Evolutionary conservation across 495 filamentous ascomycete genomes (phyloP), one percentile per base, ranked within the genome.

Genomic region (Filosporella fistucella): DNA sequence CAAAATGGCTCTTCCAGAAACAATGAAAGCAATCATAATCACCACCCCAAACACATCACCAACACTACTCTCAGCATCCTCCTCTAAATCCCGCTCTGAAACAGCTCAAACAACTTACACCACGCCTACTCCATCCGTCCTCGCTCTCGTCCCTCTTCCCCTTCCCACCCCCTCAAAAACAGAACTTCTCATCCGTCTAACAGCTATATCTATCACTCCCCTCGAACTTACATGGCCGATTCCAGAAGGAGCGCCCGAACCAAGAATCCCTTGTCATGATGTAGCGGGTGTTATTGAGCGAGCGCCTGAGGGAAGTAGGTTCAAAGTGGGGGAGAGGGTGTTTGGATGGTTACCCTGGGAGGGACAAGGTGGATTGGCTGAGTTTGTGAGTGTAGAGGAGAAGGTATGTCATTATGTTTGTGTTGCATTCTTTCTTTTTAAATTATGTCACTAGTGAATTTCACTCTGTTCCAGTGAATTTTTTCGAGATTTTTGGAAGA

Each of bases 201-300:
- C 48, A 20, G 28, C 42, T 17, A 25, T 21, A 20, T 44, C 44
- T 16, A 41, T 53, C 23, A 48, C 50, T 6, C 34, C 44, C 25
- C 38, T 42, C 22, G 50, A 53, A 41, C 35, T 53, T 10, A 40
- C 44, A 14, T 53, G 44, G 50, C 25, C 34, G 7, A 11, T 13
- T 3, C 9, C 26, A 14, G 18, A 25, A 13, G n/a, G 10, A 9
- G 14, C 26, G 0, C n/a, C n/a, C n/a, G 20, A 34, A 22, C 47
- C 37, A 2, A 37, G 37, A 8, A 26, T 49, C 6, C 37, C 24
- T 1, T 49, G 47, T 21, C 39, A 49, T 20, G 37, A 49, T 26
- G 34, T 49, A 13, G 2, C 37, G 25, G 47, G 47, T 3, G 36
- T 30, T 8, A 20, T 42, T 23, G 22, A 34, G 13, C 23, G 37